These are phyloP conservation scores for Dryas alaskensis DNA, from an alignment of 306 rosid genomes.

Conservation along the genomic window DNA sequence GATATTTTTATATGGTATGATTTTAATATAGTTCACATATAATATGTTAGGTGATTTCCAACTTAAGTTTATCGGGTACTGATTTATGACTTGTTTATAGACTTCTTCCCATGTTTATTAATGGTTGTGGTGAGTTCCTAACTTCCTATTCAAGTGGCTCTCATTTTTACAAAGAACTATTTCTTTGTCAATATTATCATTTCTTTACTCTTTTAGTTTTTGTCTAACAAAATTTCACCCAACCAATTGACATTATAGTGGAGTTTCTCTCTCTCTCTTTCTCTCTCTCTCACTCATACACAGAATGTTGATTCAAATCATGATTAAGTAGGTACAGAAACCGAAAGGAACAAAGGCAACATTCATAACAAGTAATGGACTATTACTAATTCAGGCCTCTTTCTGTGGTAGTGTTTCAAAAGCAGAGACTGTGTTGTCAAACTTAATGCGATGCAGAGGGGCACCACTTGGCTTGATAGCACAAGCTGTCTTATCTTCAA, in stretches of 20 bases:
- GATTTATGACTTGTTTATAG: no score
- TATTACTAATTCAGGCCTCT: slow-evolving; percentile 42
- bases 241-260: no score
- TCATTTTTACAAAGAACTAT: neutral
- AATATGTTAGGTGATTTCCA: no score
- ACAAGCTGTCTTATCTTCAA: slow-evolving; percentile 97
- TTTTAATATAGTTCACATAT: no score
- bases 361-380: neutral
- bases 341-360: neutral
- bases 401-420: slow-evolving; percentile 96
- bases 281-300: neutral
- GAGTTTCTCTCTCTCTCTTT: neutral
- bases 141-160: neutral
- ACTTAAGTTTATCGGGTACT: no score
- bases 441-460: slow-evolving; percentile 81
- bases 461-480: slow-evolving; percentile 99
- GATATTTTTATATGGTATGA: no score
- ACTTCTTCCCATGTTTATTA: no score
- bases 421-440: slow-evolving; percentile 91
- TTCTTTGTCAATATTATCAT: no score
- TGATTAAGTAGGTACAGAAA: slow-evolving; percentile 14
- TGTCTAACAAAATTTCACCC: no score
- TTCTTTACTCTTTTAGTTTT: no score
- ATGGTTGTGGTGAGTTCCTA: neutral
- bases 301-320: neutral